phyloP scores from a whole-genome alignment of 495 filamentous ascomycete genomes.

The Pyronema domesticum region DNA sequence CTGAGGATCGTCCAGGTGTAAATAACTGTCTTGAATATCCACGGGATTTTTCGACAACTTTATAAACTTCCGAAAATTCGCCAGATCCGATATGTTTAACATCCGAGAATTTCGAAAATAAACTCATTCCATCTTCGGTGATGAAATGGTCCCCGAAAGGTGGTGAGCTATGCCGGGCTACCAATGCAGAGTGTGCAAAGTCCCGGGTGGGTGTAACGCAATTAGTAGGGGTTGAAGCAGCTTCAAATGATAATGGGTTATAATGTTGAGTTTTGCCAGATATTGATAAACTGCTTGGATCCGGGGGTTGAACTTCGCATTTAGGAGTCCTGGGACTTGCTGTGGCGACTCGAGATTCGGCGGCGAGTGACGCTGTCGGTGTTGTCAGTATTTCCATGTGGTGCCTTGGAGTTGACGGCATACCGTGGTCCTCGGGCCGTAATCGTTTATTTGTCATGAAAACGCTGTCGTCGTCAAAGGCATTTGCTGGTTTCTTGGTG shows the following conservation, averaged over 20 bases:
- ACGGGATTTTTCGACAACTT: constrained; percentile 39
- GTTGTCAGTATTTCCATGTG: no score
- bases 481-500: constrained; percentile 34
- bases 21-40: constrained; percentile 18
- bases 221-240: background rate
- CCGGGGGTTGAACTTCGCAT: background rate
- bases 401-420: background rate
- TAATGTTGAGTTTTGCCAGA: constrained; percentile 2
- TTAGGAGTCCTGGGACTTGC: constrained; percentile 1
- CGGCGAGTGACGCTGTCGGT: no score
- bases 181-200: background rate
- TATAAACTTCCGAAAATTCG: constrained; percentile 84
- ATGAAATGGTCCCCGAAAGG: background rate
- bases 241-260: background rate
- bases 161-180: background rate
- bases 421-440: constrained; percentile 18
- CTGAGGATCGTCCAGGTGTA: constrained; percentile 32
- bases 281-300: constrained; percentile 6
- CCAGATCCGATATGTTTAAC: constrained; percentile 65
- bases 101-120: constrained; percentile 44
- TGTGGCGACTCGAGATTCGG: no score
- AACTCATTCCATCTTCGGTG: constrained; percentile 10
- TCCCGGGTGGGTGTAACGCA: constrained; percentile 2
- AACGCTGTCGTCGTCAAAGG: constrained; percentile 3
- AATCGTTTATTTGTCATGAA: constrained; percentile 13